Base-by-base conservation (phyloP, 1,284 basidiomycete genomes). In the Microbotryum violaceum region DNA sequence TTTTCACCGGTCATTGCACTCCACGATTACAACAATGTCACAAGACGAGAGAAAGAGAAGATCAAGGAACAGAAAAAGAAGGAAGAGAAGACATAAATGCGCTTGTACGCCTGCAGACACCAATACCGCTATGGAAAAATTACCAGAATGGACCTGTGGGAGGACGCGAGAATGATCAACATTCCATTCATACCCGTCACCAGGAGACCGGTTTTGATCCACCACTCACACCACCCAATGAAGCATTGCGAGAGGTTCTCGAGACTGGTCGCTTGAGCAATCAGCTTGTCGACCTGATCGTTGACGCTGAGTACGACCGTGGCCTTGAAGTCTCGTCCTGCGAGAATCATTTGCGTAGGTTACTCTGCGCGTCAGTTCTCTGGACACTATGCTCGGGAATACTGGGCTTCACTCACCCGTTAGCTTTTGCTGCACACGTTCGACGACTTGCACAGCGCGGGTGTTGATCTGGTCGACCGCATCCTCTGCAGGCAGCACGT, bases 231-330 rank as follows among this genome's bases (percentile, higher is more conserved):
- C 93, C 92, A 96, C 75, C 92, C 92, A 65, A 91, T 90, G 78
- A 96, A 97, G 71, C 89, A 91, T 73, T 93, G 91, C 75, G 91
- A 94, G 3, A 97, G 82, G 74, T 96, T 94, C 76, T 96, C 91
- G 52, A 94, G 78, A 14, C 87, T 86, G 7, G 88, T 94, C 8
- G 92, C 90, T 75, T 96, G 90, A 63, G 84, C 80, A 67, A 97
- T 96, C 57, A 97, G 80, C 74, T 88, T 88, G 73, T 92, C 89
- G 47, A 74, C 73, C 75, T 97, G 92, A 21, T 81, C 82, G 52
- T 81, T 79, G 27, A 94, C 87, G 29, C 81, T 79, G 58, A 97
- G 79, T 4, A 81, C 79, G 52, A 83, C 78, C 12, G 88, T 85
- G 0, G 90, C 87, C 72, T 92, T 87, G 79, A 96, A 96, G 74